Base-by-base conservation (phyloP, 306 rosid genomes). In the Astragalus glycyphyllos region DNA sequence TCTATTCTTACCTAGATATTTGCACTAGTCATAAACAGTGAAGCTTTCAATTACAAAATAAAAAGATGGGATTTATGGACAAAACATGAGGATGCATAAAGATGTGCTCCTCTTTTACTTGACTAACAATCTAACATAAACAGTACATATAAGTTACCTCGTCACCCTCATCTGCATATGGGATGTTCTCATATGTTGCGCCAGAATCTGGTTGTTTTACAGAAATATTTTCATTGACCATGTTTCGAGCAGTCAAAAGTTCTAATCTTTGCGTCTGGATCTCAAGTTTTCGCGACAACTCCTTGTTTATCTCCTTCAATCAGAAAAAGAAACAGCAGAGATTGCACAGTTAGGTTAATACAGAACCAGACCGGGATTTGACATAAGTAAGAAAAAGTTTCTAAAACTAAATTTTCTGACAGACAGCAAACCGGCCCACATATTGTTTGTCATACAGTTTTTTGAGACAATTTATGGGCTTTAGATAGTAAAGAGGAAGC, bases 241-340 rank as follows among this genome's bases (percentile, higher is more conserved):
- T 91, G 65, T 84, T 89, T 87, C 80, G 96, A 75, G 99, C 82
- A 57, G 96, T 87, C 89, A 91, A 84, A 72, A 95, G 88, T 86
- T 95, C 99, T 80, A 95, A 73, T 86, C 97, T 89, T 79, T 91
- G 99, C 41, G 99, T 94, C 86, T 91, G 99, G 73, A 83, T 69
- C 83, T 95, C 97, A 40, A 95, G 96, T 69, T 95, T 91, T 58
- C 80, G 79, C 6, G 97, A 84, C 76, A 95, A 64, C 71, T 91
- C 99, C 74, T 82, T 84, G 86, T 95, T 91, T 77, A 89, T 76
- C 75, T 84, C 99, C 96, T 95, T 60, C 79, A 74, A 65, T 74
- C 48, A 75, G 69, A 37, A 70, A 75, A 79, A 72, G 69, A 78
- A 71, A 80, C 57, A 44, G 56, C 41, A 45, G 34, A 75, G 17